Percentiles rank a stretch among this genome's conserved stretches.
Evolutionary conservation across 2,329 filamentous ascomycete species (phyloP).

Genomic region (Akanthomyces uredinophilus): DNA sequence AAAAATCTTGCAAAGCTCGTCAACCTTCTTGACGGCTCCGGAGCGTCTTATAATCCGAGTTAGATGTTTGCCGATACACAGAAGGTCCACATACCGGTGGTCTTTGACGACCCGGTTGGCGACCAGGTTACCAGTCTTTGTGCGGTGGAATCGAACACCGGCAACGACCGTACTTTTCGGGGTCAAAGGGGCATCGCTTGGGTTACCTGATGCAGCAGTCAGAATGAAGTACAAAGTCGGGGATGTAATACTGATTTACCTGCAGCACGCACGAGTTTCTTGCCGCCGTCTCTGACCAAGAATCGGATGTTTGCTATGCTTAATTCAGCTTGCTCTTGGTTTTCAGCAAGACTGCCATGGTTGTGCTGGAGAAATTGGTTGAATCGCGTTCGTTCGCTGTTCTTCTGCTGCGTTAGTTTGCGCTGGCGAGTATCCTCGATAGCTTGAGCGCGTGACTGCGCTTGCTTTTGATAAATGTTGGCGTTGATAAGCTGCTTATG

Average conservation of each 20-base stretch:
- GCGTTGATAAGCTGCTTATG: constrained; percentile 81
- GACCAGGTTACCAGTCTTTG: constrained; percentile 82
- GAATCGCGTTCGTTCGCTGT: constrained; percentile 56
- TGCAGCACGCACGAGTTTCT: constrained; percentile 70
- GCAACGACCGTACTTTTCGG: constrained; percentile 69
- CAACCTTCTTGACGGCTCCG: constrained; percentile 59
- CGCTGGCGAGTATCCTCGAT: constrained; percentile 64
- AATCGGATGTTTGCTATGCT: constrained; percentile 69
- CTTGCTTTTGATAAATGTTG: constrained; percentile 69
- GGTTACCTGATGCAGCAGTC: constrained; percentile 41
- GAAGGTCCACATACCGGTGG: constrained; percentile 58
- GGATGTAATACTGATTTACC: constrained; percentile 45
- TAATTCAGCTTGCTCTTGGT: constrained; percentile 53
- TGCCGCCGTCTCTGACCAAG: constrained; percentile 67
- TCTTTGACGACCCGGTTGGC: constrained; percentile 69
- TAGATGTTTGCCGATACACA: constrained; percentile 30
- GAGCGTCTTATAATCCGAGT: constrained; percentile 38
- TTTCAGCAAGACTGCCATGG: constrained; percentile 21
- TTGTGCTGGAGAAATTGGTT: constrained; percentile 28
- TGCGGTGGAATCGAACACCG: constrained; percentile 77
- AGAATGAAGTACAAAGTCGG: neutral
- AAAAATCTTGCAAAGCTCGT: constrained; percentile 69
- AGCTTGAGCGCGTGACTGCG: constrained; percentile 61
- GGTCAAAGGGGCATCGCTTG: constrained; percentile 58
- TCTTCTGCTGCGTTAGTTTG: constrained; percentile 49